A percentile compares a stretch with the other conserved stretches of the same genome.
Conservation (phyloP, 2,329 filamentous ascomycete species). For the Trichophyton benhamiae region DNA sequence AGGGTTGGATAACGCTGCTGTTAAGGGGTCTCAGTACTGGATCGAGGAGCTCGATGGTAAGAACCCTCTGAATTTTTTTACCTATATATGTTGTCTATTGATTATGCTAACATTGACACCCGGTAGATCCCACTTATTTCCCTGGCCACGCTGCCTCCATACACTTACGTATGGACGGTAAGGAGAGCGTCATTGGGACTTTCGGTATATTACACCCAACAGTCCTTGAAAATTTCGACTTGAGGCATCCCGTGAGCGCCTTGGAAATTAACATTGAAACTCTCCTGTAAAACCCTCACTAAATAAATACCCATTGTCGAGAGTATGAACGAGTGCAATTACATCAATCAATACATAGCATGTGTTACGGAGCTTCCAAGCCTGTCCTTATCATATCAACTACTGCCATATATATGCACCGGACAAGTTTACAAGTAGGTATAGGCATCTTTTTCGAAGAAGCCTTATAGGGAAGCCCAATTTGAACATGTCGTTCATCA, state of each 20-base stretch:
- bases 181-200: constrained; percentile 66
- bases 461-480: not conserved
- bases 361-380: not conserved
- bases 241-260: constrained; percentile 85
- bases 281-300: constrained; percentile 52
- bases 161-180: constrained; percentile 60
- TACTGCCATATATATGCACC: too few species aligned
- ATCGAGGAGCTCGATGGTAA: constrained; percentile 76
- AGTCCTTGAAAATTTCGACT: constrained; percentile 84
- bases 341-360: not conserved
- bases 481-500: not conserved
- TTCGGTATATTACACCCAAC: constrained; percentile 91
- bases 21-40: constrained; percentile 65
- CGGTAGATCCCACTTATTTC: constrained; percentile 72
- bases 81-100: not conserved
- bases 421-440: not conserved
- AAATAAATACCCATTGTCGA: not conserved
- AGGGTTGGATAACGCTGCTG: constrained; percentile 48
- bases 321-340: not conserved
- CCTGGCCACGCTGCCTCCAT: constrained; percentile 78
- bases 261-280: constrained; percentile 90
- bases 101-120: not conserved
- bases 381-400: too few species aligned
- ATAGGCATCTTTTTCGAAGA: not conserved
- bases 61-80: constrained; percentile 15